A percentile compares a stretch with the other conserved stretches of the same genome.
phyloP scores from a whole-genome alignment of 345 rosid genomes.

The Xanthoceras sorbifolium region DNA sequence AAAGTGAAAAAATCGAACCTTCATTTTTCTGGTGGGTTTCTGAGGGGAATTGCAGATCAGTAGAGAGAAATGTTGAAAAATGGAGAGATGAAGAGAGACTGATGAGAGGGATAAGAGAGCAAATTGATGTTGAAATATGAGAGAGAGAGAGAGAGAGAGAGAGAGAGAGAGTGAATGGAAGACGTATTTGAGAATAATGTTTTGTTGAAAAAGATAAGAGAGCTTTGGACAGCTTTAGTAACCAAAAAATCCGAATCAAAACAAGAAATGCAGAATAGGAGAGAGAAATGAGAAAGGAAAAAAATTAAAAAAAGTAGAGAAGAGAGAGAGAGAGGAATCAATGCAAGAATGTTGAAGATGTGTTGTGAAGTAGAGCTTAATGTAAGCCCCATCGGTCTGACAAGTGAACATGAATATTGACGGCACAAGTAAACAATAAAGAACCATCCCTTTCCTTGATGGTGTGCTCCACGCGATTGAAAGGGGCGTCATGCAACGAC shows the following conservation, averaged over 20 bases:
- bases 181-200: conserved; percentile 35
- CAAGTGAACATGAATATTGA: background rate
- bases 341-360: conserved; percentile 25
- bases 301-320: background rate
- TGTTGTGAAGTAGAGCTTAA: background rate
- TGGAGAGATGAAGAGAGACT: conserved; percentile 22
- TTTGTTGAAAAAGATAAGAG: conserved; percentile 27
- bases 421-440: background rate
- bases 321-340: conserved; percentile 7
- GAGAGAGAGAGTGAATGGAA: conserved; percentile 6
- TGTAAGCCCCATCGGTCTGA: background rate
- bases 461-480: conserved; percentile 20
- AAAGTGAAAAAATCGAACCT: conserved; percentile 48
- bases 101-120: conserved; percentile 12
- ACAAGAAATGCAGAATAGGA: conserved; percentile 61
- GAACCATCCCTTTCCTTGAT: background rate
- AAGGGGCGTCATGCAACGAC: conserved; percentile 22
- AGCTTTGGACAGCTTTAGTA: conserved; percentile 10
- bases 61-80: conserved; percentile 21
- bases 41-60: conserved; percentile 27
- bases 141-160: no score
- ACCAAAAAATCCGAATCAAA: conserved; percentile 34
- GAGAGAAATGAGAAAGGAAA: conserved; percentile 25
- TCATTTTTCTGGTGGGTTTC: conserved; percentile 43
- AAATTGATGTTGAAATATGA: background rate